Evolutionary conservation across 345 rosid genomes (phyloP).

Genomic region (Gossypium mustelinum): DNA sequence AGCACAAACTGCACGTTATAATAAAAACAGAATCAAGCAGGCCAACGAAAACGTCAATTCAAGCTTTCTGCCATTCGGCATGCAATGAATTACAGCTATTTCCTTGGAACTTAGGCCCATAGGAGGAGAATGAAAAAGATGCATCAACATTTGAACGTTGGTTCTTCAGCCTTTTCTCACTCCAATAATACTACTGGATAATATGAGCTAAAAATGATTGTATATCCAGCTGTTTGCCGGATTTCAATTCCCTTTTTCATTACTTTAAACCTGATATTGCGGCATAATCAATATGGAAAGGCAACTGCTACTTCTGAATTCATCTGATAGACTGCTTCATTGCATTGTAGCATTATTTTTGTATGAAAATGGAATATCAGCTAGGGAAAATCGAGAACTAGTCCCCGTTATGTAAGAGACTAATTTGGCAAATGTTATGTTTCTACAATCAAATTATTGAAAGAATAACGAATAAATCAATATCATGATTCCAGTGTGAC

Average conservation of each 20-base stretch:
- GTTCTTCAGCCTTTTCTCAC: not conserved
- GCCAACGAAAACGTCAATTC: not conserved
- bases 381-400: not conserved
- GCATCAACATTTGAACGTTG: not conserved
- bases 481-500: slow-evolving; percentile 5
- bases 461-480: slow-evolving; percentile 31
- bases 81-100: not conserved
- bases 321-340: not conserved
- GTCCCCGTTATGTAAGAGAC: not conserved
- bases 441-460: slow-evolving; percentile 18
- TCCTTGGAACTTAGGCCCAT: not conserved
- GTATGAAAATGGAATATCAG: not conserved
- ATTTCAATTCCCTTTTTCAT: not conserved
- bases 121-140: not conserved
- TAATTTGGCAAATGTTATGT: not conserved
- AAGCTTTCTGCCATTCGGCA: not conserved
- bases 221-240: not conserved
- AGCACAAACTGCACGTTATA: not conserved
- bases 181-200: not conserved
- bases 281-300: not conserved
- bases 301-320: not conserved
- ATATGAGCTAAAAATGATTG: not conserved
- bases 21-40: not conserved
- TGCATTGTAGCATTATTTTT: no score
- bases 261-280: not conserved